A percentile compares a stretch with the other conserved stretches of the same genome.
These are phyloP conservation scores for Torrubiellomyces zombiae DNA, from an alignment of 2,329 filamentous ascomycete genomes.

Conservation along the genomic window DNA sequence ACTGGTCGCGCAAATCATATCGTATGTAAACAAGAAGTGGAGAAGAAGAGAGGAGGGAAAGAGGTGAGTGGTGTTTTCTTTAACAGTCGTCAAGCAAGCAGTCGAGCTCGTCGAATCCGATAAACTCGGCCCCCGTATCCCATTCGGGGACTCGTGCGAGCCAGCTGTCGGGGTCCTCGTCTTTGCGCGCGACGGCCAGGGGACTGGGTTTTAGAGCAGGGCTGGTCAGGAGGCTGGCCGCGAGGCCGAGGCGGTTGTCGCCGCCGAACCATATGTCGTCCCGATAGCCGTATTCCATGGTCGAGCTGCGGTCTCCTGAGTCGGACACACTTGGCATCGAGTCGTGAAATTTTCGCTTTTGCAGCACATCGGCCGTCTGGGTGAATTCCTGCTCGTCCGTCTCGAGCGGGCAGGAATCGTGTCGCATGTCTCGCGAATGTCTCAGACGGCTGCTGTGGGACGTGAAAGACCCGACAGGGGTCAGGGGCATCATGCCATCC, in stretches of 20 bases:
- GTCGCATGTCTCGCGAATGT: slow-evolving; percentile 31
- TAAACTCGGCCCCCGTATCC: slow-evolving; percentile 66
- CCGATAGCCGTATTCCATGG: slow-evolving; percentile 18
- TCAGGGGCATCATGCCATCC: slow-evolving; percentile 39
- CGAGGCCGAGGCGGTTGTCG: slow-evolving; percentile 20
- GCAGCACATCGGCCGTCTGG: slow-evolving; percentile 77
- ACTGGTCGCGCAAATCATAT: too few species aligned
- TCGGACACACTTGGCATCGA: slow-evolving; percentile 15
- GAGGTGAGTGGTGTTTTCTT: slow-evolving; percentile 7
- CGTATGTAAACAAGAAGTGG: slow-evolving; percentile 3
- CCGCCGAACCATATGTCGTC: slow-evolving; percentile 39
- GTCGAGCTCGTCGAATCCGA: slow-evolving; percentile 88
- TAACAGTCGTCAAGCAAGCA: slow-evolving; percentile 64
- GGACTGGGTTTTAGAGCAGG: slow-evolving; percentile 30
- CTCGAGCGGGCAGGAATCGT: slow-evolving; percentile 77
- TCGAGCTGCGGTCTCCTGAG: slow-evolving; percentile 12
- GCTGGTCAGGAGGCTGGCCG: slow-evolving; percentile 32
- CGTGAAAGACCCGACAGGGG: slow-evolving; percentile 49
- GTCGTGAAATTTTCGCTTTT: slow-evolving; percentile 42
- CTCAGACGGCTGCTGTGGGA: slow-evolving; percentile 19
- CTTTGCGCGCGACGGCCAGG: slow-evolving; percentile 15
- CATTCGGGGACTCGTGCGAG: slow-evolving; percentile 29
- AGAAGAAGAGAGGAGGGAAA: slow-evolving; percentile 1
- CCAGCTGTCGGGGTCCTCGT: slow-evolving; percentile 22
- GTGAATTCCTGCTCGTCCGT: slow-evolving; percentile 95